Evolutionary conservation across 345 rosid species (phyloP), one percentile per base, ranked within the genome.

Genomic region (Boechera stricta): DNA sequence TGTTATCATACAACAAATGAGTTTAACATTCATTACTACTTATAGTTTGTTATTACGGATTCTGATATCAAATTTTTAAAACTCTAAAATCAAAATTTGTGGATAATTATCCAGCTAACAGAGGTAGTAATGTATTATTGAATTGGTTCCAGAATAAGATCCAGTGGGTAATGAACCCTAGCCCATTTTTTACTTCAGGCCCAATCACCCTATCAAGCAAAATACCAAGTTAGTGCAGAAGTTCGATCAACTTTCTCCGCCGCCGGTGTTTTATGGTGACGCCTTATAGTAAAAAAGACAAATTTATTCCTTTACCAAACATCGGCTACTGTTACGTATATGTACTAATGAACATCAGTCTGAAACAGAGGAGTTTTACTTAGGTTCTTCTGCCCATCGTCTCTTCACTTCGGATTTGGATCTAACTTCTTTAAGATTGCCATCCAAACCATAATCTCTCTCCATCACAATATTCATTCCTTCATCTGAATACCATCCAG

Each of bases 391-490:
- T 2, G 62, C 39, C 97, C 97, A 94, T 54, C 92, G 81, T 83
- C 95, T 86, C 89, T 94, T 92, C 5, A 94, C 74, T 86, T 94
- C 97, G 0, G 98, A 54, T 77, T 89, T 91, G 66, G 81, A 87
- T 66, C 95, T 74, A n/a, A 94, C 93, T 70, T 94, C 97, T 79
- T 79, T 86, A 18, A 94, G 86, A 82, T 82, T 86, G 54, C 98
- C 98, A 82, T 94, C 97, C 12, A 80, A 15, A 21, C 84, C 97
- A 64, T 94, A 94, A 72, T 90, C 94, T 78, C 97, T 88, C 71
- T 94, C 97, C 94, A 94, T 89, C 45, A 87, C 98, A 44, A 90
- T 93, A 82, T 94, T 94, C 57, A 90, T 87, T 32, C 97, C 98
- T 81, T 94, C 94, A 1, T 87, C 93, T 0, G 97, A 94, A 72